A percentile compares a stretch with the other conserved stretches of the same genome.
Conservation (phyloP, 495 filamentous ascomycete genomes). For the Podospora australis region DNA sequence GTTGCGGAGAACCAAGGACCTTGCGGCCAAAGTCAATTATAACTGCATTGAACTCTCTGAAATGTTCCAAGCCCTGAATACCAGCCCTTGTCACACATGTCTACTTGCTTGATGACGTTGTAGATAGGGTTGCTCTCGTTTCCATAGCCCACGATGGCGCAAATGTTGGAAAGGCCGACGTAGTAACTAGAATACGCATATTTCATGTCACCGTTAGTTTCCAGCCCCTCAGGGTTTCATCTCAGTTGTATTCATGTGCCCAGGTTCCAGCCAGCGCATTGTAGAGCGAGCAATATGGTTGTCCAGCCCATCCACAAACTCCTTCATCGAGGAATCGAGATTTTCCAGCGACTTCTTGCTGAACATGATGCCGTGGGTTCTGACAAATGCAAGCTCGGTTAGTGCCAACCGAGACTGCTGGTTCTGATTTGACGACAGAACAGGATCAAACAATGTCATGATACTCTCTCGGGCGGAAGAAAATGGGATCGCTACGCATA, state of each 20-base stretch:
- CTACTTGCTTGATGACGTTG: conserved; percentile 21
- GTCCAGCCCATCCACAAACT: conserved; percentile 52
- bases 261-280: conserved; percentile 58
- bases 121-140: conserved; percentile 31
- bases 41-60: no score
- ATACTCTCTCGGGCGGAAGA: conserved; percentile 61
- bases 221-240: no score
- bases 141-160: conserved; percentile 36
- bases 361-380: conserved; percentile 61
- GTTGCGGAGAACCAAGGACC: no score
- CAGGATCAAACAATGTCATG: conserved; percentile 61
- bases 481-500: conserved; percentile 51
- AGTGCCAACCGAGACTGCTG: conserved; percentile 5
- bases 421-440: conserved; percentile 48
- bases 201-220: no score
- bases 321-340: conserved; percentile 40
- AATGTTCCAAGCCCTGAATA: no score
- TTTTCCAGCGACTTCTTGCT: conserved; percentile 41
- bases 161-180: conserved; percentile 42
- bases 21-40: no score
- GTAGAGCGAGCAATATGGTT: conserved; percentile 53
- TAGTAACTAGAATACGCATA: no score
- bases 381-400: conserved; percentile 51
- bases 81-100: conserved; percentile 6
- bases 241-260: no score